phyloP scores from a whole-genome alignment of 148 eudicot species.

The Camellia lanceoleosa region DNA sequence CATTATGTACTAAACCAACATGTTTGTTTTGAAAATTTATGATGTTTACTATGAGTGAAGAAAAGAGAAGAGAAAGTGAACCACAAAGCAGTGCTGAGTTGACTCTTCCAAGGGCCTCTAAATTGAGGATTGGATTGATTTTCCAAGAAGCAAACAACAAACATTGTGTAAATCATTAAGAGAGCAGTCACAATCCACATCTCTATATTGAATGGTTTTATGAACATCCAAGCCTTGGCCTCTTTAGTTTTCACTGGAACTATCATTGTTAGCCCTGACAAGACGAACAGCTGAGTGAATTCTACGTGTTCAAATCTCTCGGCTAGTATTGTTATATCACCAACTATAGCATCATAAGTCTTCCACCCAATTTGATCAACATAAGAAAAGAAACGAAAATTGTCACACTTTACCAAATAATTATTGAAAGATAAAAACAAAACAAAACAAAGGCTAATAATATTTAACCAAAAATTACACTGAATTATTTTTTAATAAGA shows the following conservation, averaged over 20 bases:
- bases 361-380: neutral
- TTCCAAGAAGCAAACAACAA: slow-evolving; percentile 37
- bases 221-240: slow-evolving; percentile 27
- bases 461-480: no score
- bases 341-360: slow-evolving; percentile 39
- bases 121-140: slow-evolving; percentile 22
- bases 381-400: neutral
- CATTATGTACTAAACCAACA: no score
- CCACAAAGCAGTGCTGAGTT: slow-evolving; percentile 31
- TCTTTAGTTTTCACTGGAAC: slow-evolving; percentile 14
- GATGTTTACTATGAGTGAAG: slow-evolving; percentile 41
- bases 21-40: neutral
- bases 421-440: no score
- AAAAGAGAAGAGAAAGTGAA: slow-evolving; percentile 36
- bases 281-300: slow-evolving; percentile 35
- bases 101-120: slow-evolving; percentile 28
- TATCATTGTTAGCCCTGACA: slow-evolving; percentile 33
- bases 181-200: slow-evolving; percentile 32
- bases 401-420: neutral
- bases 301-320: slow-evolving; percentile 27
- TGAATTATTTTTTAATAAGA: no score
- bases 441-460: neutral
- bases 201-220: slow-evolving; percentile 34
- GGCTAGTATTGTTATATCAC: slow-evolving; percentile 37
- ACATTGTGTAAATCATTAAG: slow-evolving; percentile 27